phyloP scores from a whole-genome alignment of 257 asterid species.

The Thymus mandschuricus region DNA sequence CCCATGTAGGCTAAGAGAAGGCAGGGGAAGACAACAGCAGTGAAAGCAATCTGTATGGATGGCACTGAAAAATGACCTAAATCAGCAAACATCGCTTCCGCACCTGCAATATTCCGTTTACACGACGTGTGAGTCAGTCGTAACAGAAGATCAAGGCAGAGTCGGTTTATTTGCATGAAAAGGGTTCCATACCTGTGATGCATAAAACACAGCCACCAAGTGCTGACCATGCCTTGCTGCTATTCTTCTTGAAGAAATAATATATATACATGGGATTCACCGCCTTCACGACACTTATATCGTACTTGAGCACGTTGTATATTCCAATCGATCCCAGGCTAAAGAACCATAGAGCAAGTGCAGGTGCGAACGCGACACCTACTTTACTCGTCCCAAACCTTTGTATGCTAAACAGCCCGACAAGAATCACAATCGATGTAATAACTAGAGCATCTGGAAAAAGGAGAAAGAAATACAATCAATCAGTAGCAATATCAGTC shows the following conservation, averaged over 20 bases:
- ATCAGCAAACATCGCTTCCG: constrained; percentile 99
- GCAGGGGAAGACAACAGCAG: constrained; percentile 84
- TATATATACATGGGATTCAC: constrained; percentile 83
- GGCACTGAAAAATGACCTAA: constrained; percentile 91
- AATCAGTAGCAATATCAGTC: neutral
- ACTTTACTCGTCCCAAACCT: constrained; percentile 86
- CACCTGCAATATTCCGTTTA: constrained; percentile 57
- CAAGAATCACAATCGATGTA: constrained; percentile 77
- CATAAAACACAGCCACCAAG: constrained; percentile 99
- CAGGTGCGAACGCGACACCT: constrained; percentile 90
- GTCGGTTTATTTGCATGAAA: neutral
- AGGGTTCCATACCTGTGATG: constrained; percentile 65
- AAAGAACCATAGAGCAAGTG: constrained; percentile 91
- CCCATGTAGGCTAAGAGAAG: constrained; percentile 95
- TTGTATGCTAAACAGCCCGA: constrained; percentile 87
- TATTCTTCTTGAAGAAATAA: constrained; percentile 75
- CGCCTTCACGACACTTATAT: constrained; percentile 70
- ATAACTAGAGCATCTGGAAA: constrained; percentile 84
- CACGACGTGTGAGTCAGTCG: neutral
- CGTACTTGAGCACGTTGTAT: constrained; percentile 75
- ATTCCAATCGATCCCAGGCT: constrained; percentile 82
- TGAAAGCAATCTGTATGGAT: constrained; percentile 97
- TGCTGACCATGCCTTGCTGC: constrained; percentile 79
- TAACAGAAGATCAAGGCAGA: neutral
- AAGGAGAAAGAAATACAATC: constrained; percentile 12